Conservation (phyloP, 2,329 filamentous ascomycete genomes). For the Talaromyces sp. region DNA sequence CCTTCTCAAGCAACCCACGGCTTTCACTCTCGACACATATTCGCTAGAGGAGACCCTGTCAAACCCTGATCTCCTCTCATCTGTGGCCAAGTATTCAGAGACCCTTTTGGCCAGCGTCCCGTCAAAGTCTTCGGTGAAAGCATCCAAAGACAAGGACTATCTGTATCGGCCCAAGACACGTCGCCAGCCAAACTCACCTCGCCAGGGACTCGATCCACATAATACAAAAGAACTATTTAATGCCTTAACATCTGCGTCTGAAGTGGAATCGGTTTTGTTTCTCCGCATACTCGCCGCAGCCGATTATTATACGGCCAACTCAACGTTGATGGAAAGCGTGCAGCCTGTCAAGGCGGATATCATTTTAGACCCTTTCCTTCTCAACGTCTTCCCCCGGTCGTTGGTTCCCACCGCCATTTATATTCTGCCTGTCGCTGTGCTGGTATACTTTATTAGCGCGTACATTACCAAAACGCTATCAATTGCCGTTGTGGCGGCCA, state of each 20-base stretch:
- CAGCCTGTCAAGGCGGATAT: slow-evolving; percentile 71
- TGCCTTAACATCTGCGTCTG: background rate
- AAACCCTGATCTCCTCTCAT: slow-evolving; percentile 57
- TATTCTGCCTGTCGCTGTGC: slow-evolving; percentile 54
- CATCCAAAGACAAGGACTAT: background rate
- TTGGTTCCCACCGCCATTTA: slow-evolving; percentile 67
- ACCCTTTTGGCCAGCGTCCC: slow-evolving; percentile 34
- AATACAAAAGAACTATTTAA: background rate
- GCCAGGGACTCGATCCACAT: background rate
- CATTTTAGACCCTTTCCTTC: slow-evolving; percentile 78
- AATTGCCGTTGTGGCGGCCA: slow-evolving; percentile 13
- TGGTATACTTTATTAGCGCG: slow-evolving; percentile 42
- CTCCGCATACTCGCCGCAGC: slow-evolving; percentile 71
- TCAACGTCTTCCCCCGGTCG: slow-evolving; percentile 74
- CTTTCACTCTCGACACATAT: slow-evolving; percentile 64
- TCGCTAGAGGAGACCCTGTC: slow-evolving; percentile 57
- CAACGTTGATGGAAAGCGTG: slow-evolving; percentile 66
- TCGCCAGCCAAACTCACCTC: slow-evolving; percentile 7
- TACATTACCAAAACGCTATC: slow-evolving; percentile 22
- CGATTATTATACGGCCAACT: slow-evolving; percentile 75
- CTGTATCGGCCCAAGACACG: slow-evolving; percentile 13
- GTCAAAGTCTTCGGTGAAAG: background rate
- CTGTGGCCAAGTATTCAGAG: slow-evolving; percentile 58
- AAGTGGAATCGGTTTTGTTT: slow-evolving; percentile 54
- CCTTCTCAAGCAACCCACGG: slow-evolving; percentile 68